Conservation (phyloP, 495 filamentous ascomycete species). For the Choiromyces venosus region DNA sequence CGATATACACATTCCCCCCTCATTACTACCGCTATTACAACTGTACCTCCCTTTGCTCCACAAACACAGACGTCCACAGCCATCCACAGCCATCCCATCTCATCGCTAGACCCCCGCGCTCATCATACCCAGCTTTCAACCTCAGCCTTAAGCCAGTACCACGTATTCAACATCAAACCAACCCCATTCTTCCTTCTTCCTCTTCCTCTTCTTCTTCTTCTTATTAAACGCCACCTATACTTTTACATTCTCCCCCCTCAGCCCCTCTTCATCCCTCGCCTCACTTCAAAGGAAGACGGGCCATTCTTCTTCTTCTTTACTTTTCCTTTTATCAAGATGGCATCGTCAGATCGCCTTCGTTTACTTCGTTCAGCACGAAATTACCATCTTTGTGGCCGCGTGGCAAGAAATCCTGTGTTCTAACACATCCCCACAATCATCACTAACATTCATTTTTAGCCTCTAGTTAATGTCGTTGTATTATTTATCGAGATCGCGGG, state of each 20-base stretch:
- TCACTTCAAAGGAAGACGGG: background rate
- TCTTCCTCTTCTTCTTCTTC: background rate
- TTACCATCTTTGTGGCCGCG: conserved; percentile 71
- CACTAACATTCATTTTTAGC: conserved; percentile 52
- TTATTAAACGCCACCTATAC: background rate
- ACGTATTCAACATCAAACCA: background rate
- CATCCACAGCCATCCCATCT: background rate
- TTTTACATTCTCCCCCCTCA: background rate
- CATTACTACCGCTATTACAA: background rate
- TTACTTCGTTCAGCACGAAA: conserved; percentile 65
- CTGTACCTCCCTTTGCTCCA: background rate
- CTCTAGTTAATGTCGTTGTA: conserved; percentile 29
- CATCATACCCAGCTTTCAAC: background rate
- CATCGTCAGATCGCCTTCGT: conserved; percentile 40
- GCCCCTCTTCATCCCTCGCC: background rate
- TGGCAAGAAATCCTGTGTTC: conserved; percentile 75
- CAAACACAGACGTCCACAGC: background rate
- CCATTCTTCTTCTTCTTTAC: background rate
- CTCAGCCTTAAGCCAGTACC: background rate
- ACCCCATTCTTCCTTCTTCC: background rate
- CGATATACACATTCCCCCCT: background rate
- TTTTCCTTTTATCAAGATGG: background rate
- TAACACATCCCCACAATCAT: conserved; percentile 76
- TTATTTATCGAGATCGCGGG: conserved; percentile 21
- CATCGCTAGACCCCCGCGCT: background rate